Percentiles rank a stretch among this genome's conserved stretches.
These are phyloP conservation scores for Albugo laibachii DNA, from an alignment of 352 stramenopile species.

Conservation along the genomic window DNA sequence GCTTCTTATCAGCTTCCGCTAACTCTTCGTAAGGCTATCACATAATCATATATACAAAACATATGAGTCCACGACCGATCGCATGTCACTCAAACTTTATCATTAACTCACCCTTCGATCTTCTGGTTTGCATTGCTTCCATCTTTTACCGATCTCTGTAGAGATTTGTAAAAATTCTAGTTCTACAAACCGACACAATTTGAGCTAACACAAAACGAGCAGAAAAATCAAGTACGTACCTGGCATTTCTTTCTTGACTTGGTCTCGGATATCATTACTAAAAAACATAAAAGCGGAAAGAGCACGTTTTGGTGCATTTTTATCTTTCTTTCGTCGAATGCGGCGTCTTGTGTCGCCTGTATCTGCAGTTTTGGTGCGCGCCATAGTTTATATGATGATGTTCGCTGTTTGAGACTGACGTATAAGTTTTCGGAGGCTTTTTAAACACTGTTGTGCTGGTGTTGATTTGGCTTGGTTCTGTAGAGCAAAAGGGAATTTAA, in stretches of 20 bases:
- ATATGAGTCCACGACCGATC: not conserved
- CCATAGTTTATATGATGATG: too few species aligned
- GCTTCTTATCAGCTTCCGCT: constrained; percentile 65
- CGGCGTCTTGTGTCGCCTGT: not conserved
- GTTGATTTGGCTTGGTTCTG: too few species aligned
- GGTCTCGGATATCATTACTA: constrained; percentile 76
- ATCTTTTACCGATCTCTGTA: constrained; percentile 68
- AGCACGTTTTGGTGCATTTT: constrained; percentile 78
- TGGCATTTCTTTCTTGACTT: constrained; percentile 76
- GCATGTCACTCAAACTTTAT: not conserved
- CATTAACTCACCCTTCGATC: constrained; percentile 29
- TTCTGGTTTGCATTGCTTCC: constrained; percentile 49
- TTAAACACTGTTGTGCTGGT: too few species aligned
- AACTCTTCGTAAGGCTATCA: constrained; percentile 67
- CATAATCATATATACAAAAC: not conserved
- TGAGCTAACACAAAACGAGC: not conserved
- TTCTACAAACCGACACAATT: constrained; percentile 11
- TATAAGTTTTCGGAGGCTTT: too few species aligned
- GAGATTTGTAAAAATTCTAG: constrained; percentile 72
- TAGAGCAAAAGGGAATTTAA: too few species aligned
- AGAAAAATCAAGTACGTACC: not conserved
- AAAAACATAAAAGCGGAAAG: constrained; percentile 86
- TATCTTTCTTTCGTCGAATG: constrained; percentile 81
- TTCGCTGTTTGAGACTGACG: too few species aligned
- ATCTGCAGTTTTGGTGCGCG: too few species aligned